These are phyloP conservation scores for Aspergillus sp. DNA, from an alignment of 2,329 filamentous ascomycete species.

Conservation along the genomic window DNA sequence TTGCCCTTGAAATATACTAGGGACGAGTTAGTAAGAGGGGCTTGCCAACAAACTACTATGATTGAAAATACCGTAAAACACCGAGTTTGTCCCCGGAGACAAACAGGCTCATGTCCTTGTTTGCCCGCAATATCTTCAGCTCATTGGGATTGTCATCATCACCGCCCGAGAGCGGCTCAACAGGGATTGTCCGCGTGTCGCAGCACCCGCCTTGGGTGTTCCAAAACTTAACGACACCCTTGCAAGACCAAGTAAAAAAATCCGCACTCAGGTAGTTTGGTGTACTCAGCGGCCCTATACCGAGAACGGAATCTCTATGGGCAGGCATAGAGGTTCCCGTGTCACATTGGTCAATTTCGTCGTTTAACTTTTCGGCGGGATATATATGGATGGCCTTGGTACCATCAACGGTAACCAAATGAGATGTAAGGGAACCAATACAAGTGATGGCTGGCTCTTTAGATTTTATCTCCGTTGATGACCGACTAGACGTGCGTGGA, in stretches of 20 bases:
- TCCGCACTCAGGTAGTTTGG: slow-evolving; percentile 64
- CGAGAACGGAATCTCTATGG: slow-evolving; percentile 63
- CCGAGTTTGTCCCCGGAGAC: slow-evolving; percentile 85
- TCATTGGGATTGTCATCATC: slow-evolving; percentile 54
- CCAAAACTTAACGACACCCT: slow-evolving; percentile 83
- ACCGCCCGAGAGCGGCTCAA: slow-evolving; percentile 60
- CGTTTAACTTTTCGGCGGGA: slow-evolving; percentile 46
- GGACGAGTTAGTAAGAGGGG: slow-evolving; percentile 18
- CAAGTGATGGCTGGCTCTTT: slow-evolving; percentile 55
- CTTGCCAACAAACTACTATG: no score
- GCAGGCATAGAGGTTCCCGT: slow-evolving; percentile 49
- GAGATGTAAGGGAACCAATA: slow-evolving; percentile 66
- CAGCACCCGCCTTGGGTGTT: slow-evolving; percentile 68
- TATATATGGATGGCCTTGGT: slow-evolving; percentile 68
- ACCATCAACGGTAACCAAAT: slow-evolving; percentile 73
- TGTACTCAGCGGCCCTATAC: slow-evolving; percentile 65
- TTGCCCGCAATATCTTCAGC: slow-evolving; percentile 58
- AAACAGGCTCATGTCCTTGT: slow-evolving; percentile 63
- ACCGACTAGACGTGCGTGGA: slow-evolving; percentile 23
- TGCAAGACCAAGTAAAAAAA: slow-evolving; percentile 87
- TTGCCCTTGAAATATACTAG: slow-evolving; percentile 40
- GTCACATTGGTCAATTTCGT: slow-evolving; percentile 29
- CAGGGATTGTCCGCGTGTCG: slow-evolving; percentile 62
- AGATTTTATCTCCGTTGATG: slow-evolving; percentile 21
- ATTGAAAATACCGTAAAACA: slow-evolving; percentile 56